Evolutionary conservation across 1,139 yeast species (phyloP).

Genomic region (Yamadazyma trypodendri): DNA sequence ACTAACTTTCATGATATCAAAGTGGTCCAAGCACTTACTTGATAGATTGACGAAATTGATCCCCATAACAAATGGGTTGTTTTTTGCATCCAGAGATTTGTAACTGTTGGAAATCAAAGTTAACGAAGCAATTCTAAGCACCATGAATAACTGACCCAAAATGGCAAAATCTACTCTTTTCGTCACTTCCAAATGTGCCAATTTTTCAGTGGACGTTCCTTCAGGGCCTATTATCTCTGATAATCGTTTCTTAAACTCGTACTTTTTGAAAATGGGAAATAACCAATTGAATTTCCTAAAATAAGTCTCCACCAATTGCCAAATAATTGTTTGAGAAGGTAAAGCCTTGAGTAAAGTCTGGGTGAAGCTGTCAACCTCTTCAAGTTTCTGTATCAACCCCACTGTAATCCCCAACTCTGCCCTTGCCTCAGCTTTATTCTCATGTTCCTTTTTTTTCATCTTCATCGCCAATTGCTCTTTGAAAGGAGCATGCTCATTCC

Average conservation of each 20-base stretch:
- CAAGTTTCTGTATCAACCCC: background rate
- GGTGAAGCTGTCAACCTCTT: background rate
- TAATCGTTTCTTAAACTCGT: conserved; percentile 19
- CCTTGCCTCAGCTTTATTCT: background rate
- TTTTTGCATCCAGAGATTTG: conserved; percentile 11
- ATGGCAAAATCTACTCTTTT: conserved; percentile 32
- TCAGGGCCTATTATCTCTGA: conserved; percentile 25
- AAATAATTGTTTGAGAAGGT: conserved; percentile 43
- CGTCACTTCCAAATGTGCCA: conserved; percentile 19
- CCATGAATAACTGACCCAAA: conserved; percentile 27
- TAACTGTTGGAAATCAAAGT: conserved; percentile 26
- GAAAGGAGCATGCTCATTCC: background rate
- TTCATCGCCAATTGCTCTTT: background rate
- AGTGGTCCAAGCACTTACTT: conserved; percentile 36
- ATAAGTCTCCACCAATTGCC: conserved; percentile 46
- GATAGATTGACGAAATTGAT: conserved; percentile 35
- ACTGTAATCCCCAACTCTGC: background rate
- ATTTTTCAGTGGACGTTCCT: conserved; percentile 13
- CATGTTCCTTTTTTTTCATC: background rate
- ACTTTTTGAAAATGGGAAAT: conserved; percentile 49
- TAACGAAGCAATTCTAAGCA: conserved; percentile 30
- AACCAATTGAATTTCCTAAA: conserved; percentile 45
- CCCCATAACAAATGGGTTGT: conserved; percentile 15
- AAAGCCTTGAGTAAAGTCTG: conserved; percentile 18
- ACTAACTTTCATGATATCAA: conserved; percentile 34